Base-by-base conservation (phyloP, 164 flowering plant species). In the Macadamia integrifolia region DNA sequence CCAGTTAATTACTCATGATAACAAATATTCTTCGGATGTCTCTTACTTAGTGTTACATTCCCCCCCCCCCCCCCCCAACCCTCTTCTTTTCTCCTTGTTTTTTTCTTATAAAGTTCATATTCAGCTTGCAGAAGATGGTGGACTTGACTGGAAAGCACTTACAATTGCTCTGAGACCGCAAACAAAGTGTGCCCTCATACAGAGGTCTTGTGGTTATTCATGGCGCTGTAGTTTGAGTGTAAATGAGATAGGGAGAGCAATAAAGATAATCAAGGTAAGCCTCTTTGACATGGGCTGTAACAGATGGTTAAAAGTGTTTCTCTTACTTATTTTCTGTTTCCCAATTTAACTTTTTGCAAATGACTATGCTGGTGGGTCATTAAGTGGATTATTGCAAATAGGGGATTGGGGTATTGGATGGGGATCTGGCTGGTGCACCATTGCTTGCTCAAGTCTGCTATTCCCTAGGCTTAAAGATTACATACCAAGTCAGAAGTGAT, bases 151-250 rank as follows among this genome's bases (percentile, higher is more conserved):
- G 95, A 78, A 72, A 70, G 80, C 85, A 69, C 86, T 92, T 64
- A 61, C 58, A 52, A 35, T 52, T 66, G 86, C 93, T 69, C 23
- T 92, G 76, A 82, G 69, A 75, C 87, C 93, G 68, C 74, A 87
- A 68, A 92, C 93, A 67, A 92, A 82, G 79, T 89, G 97, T 81
- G 93, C 97, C 18, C 84, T 92, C 65, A 89, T 92, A 76, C 97
- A 89, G 78, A 80, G 97, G 66, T 91, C 97, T 28, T 89, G 97
- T 80, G 95, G 95, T 65, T 92, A 92, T 81, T 88, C 97, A 66
- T 92, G 97, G 95, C 90, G 92, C 28, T 74, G 61, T 46, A 88
- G 95, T 80, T 81, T 91, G 74, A 85, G 95, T 76, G 88, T 89
- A 52, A 69, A 73, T 73, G 97, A 89, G 70, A 92, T 89, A 61